These are phyloP conservation scores for Cladorrhinum sp. DNA, from an alignment of 2,329 filamentous ascomycete genomes.

Conservation along the genomic window DNA sequence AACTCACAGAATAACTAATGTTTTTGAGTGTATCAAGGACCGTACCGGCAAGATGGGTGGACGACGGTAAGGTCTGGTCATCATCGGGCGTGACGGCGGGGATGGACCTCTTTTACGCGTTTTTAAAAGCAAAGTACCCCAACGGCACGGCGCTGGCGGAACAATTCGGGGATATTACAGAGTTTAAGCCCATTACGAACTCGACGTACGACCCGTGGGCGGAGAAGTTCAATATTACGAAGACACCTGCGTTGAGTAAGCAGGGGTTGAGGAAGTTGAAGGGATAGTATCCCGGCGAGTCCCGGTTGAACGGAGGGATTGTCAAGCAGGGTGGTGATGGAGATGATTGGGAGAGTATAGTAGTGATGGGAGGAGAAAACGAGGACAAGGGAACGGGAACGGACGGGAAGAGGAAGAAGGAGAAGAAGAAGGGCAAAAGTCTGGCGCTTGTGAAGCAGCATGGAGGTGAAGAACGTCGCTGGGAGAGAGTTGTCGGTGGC, in stretches of 20 bases:
- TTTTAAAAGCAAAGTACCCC: slow-evolving; percentile 46
- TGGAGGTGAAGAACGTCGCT: too few species aligned
- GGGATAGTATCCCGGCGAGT: too few species aligned
- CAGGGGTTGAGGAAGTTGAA: background rate
- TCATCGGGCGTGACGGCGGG: slow-evolving; percentile 52
- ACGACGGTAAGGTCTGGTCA: slow-evolving; percentile 65
- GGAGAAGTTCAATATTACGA: slow-evolving; percentile 17
- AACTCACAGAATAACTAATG: background rate
- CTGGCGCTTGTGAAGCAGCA: too few species aligned
- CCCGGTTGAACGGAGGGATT: too few species aligned
- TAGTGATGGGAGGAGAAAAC: too few species aligned
- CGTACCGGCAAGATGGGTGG: slow-evolving; percentile 59
- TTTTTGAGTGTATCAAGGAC: slow-evolving; percentile 33
- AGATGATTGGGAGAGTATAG: too few species aligned
- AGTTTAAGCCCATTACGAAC: slow-evolving; percentile 44
- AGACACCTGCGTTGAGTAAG: background rate
- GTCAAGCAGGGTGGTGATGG: background rate
- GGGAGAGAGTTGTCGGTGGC: too few species aligned
- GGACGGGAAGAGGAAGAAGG: too few species aligned
- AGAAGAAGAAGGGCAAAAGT: too few species aligned
- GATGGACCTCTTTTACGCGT: slow-evolving; percentile 38
- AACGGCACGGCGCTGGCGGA: slow-evolving; percentile 44
- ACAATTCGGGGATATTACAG: slow-evolving; percentile 46
- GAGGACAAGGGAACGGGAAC: too few species aligned
- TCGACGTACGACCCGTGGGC: slow-evolving; percentile 23